Evolutionary conservation across 371 early-diverging fungal genomes (phyloP).

Genomic region (Funneliformis caledonium): DNA sequence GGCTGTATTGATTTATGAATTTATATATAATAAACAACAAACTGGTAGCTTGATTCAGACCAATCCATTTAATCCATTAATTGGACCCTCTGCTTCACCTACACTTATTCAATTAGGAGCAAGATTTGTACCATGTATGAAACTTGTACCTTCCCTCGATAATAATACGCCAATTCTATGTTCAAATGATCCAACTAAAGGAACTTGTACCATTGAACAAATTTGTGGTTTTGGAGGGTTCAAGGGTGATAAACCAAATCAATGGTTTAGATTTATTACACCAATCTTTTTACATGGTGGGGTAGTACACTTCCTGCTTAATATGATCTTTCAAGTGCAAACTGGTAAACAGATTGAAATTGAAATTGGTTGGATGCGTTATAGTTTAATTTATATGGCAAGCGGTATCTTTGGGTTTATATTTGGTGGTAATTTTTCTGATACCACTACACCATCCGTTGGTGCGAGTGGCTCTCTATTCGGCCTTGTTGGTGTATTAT

Average conservation of each 20-base stretch:
- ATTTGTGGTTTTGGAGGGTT: slow-evolving; percentile 61
- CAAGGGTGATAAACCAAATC: slow-evolving; percentile 55
- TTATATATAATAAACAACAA: slow-evolving; percentile 56
- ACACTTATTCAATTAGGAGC: slow-evolving; percentile 63
- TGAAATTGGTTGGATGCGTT: slow-evolving; percentile 76
- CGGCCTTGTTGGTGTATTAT: slow-evolving; percentile 79
- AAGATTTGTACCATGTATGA: slow-evolving; percentile 67
- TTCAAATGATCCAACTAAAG: slow-evolving; percentile 38
- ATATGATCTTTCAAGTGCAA: slow-evolving; percentile 73
- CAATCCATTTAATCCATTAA: slow-evolving; percentile 64
- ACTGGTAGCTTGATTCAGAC: slow-evolving; percentile 60
- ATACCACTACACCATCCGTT: slow-evolving; percentile 58
- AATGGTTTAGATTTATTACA: slow-evolving; percentile 80
- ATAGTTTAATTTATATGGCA: slow-evolving; percentile 73
- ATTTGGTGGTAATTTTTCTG: slow-evolving; percentile 74
- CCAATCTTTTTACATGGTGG: slow-evolving; percentile 92
- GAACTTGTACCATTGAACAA: slow-evolving; percentile 53
- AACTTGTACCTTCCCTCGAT: slow-evolving; percentile 46
- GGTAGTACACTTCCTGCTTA: slow-evolving; percentile 77
- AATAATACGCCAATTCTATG: not conserved
- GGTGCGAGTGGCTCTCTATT: slow-evolving; percentile 87
- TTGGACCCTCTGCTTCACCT: slow-evolving; percentile 61
- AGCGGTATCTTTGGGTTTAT: slow-evolving; percentile 84
- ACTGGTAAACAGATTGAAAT: slow-evolving; percentile 77
- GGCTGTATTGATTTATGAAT: slow-evolving; percentile 59